Evolutionary conservation across 2,329 filamentous ascomycete species (phyloP).

Genomic region (Neurospora sp.): DNA sequence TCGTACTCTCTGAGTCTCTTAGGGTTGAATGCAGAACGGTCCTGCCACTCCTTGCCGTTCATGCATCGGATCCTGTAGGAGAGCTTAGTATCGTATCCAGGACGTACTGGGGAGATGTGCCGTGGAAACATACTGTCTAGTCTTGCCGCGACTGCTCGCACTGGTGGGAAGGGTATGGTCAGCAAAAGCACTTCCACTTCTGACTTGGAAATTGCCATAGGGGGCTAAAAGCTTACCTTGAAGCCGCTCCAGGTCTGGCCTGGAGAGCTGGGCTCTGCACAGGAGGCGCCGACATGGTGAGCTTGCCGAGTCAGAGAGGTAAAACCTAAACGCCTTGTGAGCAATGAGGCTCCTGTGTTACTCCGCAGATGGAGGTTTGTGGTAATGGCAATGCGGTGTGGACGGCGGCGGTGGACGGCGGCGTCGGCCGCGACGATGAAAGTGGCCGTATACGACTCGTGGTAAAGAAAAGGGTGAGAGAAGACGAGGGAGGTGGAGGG

Average conservation of each 20-base stretch:
- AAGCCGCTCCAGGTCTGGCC: not conserved
- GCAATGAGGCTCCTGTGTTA: not conserved
- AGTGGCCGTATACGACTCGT: not conserved
- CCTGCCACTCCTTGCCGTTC: conserved; percentile 21
- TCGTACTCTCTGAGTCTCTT: conserved; percentile 21
- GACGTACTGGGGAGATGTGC: not conserved
- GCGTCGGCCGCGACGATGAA: not conserved
- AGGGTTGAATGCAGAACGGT: conserved; percentile 20
- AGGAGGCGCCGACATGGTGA: not conserved
- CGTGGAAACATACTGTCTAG: not conserved
- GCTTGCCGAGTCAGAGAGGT: not conserved
- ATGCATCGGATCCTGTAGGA: conserved; percentile 21
- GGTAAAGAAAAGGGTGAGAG: not conserved
- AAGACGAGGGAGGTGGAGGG: not conserved
- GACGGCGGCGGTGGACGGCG: not conserved
- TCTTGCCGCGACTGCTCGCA: not conserved
- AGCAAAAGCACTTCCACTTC: not conserved
- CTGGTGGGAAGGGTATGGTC: not conserved
- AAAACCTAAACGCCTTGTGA: not conserved
- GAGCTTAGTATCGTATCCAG: not conserved
- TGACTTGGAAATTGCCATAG: not conserved
- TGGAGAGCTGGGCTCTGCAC: not conserved
- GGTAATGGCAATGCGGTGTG: not conserved
- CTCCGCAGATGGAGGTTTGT: not conserved
- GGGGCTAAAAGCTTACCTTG: not conserved